These are phyloP conservation scores for Cynanchum wilfordii DNA, from an alignment of 257 asterid species.

Conservation along the genomic window DNA sequence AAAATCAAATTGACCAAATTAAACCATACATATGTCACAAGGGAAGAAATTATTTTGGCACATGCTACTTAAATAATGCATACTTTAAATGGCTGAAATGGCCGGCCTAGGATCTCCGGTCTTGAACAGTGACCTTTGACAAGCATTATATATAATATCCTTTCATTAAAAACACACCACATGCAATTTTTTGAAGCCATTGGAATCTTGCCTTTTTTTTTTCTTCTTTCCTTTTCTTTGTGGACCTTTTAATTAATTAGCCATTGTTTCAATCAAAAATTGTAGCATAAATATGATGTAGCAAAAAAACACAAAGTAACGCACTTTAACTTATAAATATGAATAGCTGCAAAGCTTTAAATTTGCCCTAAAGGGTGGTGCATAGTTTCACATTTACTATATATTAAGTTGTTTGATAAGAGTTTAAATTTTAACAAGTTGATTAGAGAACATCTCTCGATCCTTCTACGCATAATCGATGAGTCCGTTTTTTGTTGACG, in stretches of 20 bases:
- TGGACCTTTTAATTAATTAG: conserved; percentile 11
- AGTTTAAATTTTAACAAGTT: too few relatives aligned
- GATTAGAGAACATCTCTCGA: too few relatives aligned
- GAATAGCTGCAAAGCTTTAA: too few relatives aligned
- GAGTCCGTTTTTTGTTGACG: too few relatives aligned
- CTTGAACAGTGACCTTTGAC: neutral
- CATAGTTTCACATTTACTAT: too few relatives aligned
- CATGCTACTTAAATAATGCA: conserved; percentile 19
- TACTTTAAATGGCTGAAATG: conserved; percentile 10
- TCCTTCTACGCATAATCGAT: too few relatives aligned
- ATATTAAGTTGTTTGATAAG: too few relatives aligned
- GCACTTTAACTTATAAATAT: too few relatives aligned
- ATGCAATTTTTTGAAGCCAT: conserved; percentile 14
- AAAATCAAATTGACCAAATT: too few relatives aligned
- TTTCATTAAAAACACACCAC: conserved; percentile 28
- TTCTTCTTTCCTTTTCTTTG: neutral
- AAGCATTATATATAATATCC: neutral
- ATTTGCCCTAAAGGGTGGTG: too few relatives aligned
- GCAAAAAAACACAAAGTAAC: too few relatives aligned
- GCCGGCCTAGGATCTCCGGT: conserved; percentile 13
- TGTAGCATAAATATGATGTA: too few relatives aligned
- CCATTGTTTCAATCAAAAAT: conserved; percentile 6
- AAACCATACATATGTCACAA: neutral
- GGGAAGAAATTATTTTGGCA: neutral
- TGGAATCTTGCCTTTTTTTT: neutral